Percentiles rank a stretch among this genome's conserved stretches.
phyloP scores from a whole-genome alignment of 83 land plant species.

The Isoetes engelmannii region DNA sequence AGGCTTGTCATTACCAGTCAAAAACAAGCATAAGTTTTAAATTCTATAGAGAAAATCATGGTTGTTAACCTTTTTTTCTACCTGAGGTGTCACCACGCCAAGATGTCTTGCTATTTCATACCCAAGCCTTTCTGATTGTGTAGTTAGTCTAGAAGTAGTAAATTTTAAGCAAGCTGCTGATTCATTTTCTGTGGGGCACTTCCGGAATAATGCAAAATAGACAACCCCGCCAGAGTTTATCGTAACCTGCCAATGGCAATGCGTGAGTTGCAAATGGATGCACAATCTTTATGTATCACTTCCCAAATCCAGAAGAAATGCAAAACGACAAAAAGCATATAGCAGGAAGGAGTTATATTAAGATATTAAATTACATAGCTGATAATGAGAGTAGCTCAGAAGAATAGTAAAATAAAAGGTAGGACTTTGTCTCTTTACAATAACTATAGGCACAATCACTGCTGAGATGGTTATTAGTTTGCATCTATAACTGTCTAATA shows the following conservation, averaged over 20 bases:
- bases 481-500: no score
- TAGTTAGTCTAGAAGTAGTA: constrained; percentile 80
- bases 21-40: neutral
- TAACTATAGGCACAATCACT: no score
- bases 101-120: constrained; percentile 80
- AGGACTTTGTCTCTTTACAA: no score
- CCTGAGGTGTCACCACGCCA: constrained; percentile 75
- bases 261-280: neutral
- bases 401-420: no score
- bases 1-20: neutral
- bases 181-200: constrained; percentile 29
- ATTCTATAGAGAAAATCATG: neutral
- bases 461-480: no score
- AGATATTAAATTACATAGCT: no score
- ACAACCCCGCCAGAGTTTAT: constrained; percentile 98
- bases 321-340: no score
- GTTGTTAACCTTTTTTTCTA: neutral
- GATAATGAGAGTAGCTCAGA: no score
- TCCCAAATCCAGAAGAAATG: no score
- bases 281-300: neutral
- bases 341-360: no score
- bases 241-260: constrained; percentile 44
- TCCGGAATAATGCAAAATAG: constrained; percentile 75
- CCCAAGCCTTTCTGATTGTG: constrained; percentile 87
- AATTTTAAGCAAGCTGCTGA: constrained; percentile 79